These are phyloP conservation scores for Phellopilus nigrolimitatus DNA, from an alignment of 1,284 basidiomycete species.

Conservation along the genomic window DNA sequence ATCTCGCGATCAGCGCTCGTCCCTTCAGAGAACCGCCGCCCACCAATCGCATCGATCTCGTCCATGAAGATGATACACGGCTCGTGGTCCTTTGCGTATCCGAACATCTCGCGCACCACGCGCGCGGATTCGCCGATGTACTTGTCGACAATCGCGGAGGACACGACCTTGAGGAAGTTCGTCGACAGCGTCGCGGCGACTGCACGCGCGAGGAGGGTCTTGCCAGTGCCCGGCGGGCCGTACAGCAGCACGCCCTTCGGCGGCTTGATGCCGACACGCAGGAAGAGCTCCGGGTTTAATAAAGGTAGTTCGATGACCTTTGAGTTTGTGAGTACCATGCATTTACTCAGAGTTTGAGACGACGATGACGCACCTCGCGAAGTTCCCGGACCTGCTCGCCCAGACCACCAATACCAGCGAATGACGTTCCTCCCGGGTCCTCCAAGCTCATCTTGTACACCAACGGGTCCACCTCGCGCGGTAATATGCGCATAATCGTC, in stretches of 20 bases:
- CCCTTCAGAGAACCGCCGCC: slow-evolving; percentile 95
- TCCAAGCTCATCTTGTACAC: slow-evolving; percentile 99
- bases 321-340: neutral
- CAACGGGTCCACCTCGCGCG: slow-evolving; percentile 95
- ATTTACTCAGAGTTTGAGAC: neutral
- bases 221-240: slow-evolving; percentile 93
- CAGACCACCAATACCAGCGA: slow-evolving; percentile 96
- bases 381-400: slow-evolving; percentile 96
- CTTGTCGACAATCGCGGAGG: slow-evolving; percentile 99
- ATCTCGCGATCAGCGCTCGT: slow-evolving; percentile 99
- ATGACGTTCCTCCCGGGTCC: slow-evolving; percentile 92
- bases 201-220: slow-evolving; percentile 92
- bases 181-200: slow-evolving; percentile 95
- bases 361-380: slow-evolving; percentile 66
- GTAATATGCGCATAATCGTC: slow-evolving; percentile 98
- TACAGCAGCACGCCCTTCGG: slow-evolving; percentile 93
- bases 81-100: slow-evolving; percentile 94
- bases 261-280: slow-evolving; percentile 93
- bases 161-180: slow-evolving; percentile 98
- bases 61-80: slow-evolving; percentile 99
- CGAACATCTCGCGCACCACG: slow-evolving; percentile 97
- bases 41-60: slow-evolving; percentile 97
- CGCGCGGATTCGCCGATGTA: slow-evolving; percentile 98
- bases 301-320: slow-evolving; percentile 95
- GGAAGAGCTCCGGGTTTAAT: slow-evolving; percentile 92